A percentile compares a stretch with the other conserved stretches of the same genome.
These are phyloP conservation scores for Phytophthora aleatoria DNA, from an alignment of 352 stramenopile genomes.

Conservation along the genomic window DNA sequence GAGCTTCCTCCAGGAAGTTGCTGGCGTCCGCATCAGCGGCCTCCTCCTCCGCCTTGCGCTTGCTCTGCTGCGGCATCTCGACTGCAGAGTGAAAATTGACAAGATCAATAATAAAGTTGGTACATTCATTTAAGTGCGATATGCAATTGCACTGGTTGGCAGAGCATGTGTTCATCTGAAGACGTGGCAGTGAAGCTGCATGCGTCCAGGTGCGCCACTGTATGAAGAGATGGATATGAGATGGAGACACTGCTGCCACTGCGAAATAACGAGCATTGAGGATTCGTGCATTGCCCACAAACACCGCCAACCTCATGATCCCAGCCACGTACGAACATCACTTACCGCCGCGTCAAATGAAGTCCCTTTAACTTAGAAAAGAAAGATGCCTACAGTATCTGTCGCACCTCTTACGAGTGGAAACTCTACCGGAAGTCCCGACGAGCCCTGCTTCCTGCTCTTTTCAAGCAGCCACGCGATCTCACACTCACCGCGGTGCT, in stretches of 20 bases:
- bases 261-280: not conserved
- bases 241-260: not conserved
- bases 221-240: not conserved
- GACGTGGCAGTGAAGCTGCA: no score
- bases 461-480: constrained; percentile 8
- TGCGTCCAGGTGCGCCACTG: not conserved
- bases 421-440: constrained; percentile 12
- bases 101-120: constrained; percentile 6
- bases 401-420: constrained; percentile 20
- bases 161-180: not conserved
- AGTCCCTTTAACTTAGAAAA: constrained; percentile 43
- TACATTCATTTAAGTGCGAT: constrained; percentile 41
- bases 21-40: constrained; percentile 48
- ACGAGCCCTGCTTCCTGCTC: constrained; percentile 16
- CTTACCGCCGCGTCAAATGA: constrained; percentile 26
- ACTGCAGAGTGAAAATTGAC: not conserved
- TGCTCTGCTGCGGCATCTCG: constrained; percentile 51
- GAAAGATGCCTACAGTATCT: constrained; percentile 27
- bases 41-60: constrained; percentile 49
- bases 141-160: constrained; percentile 19
- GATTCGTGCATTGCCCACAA: not conserved
- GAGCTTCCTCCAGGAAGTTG: constrained; percentile 74
- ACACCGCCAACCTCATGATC: constrained; percentile 4
- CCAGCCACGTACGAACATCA: constrained; percentile 4
- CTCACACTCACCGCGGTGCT: constrained; percentile 14